Conservation (phyloP, 1,139 yeast genomes). For the Taiozyma sp. region DNA sequence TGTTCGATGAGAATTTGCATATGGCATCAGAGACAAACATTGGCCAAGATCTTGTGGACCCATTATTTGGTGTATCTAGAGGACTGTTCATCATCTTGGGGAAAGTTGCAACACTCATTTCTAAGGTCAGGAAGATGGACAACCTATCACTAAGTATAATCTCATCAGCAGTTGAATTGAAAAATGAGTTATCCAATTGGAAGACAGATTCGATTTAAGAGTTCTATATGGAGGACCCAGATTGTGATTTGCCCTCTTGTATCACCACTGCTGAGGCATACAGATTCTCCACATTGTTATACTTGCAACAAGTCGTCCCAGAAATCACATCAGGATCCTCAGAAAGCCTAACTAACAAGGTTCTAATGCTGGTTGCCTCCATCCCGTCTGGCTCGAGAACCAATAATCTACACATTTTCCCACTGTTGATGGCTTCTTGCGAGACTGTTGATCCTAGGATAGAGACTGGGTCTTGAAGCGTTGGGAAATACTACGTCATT, state of each 20-base stretch:
- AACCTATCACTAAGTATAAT: slow-evolving; percentile 43
- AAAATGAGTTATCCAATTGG: slow-evolving; percentile 49
- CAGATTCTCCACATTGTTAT: slow-evolving; percentile 50
- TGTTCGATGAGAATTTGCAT: slow-evolving; percentile 9
- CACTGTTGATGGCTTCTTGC: slow-evolving; percentile 57
- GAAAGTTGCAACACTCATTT: slow-evolving; percentile 50
- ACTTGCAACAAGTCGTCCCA: slow-evolving; percentile 65
- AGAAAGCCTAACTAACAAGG: slow-evolving; percentile 52
- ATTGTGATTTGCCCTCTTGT: slow-evolving; percentile 54
- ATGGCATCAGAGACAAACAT: slow-evolving; percentile 18
- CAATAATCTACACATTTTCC: slow-evolving; percentile 55
- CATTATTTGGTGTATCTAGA: slow-evolving; percentile 62
- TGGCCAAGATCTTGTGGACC: slow-evolving; percentile 43
- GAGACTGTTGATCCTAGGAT: slow-evolving; percentile 53
- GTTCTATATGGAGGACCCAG: slow-evolving; percentile 38
- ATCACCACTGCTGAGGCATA: slow-evolving; percentile 68
- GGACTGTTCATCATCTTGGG: slow-evolving; percentile 59
- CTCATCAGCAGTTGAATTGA: slow-evolving; percentile 49
- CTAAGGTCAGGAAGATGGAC: slow-evolving; percentile 37
- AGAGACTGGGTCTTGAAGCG: slow-evolving; percentile 56
- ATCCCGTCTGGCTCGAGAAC: slow-evolving; percentile 57
- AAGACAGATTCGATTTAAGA: slow-evolving; percentile 37
- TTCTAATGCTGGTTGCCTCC: slow-evolving; percentile 53
- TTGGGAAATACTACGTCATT: slow-evolving; percentile 48
- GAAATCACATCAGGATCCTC: slow-evolving; percentile 54